Evolutionary conservation across 75 land plant genomes (phyloP).

Genomic region (Larix kaempferi): DNA sequence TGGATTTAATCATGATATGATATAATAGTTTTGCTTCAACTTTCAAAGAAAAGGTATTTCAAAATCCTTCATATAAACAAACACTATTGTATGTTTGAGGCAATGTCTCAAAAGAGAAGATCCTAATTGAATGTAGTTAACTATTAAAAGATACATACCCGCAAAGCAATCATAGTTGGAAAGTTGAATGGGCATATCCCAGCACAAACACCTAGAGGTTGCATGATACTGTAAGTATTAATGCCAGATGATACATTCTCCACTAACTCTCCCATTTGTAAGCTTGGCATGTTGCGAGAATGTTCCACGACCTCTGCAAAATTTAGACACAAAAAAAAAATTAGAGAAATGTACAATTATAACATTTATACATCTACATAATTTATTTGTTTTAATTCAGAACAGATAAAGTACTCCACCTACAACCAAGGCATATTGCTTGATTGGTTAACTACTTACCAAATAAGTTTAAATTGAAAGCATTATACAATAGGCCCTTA

Average conservation of each 20-base stretch:
- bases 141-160: slow-evolving; percentile 42
- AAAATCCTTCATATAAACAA: background rate
- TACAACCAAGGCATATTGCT: too few relatives aligned
- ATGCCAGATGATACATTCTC: slow-evolving; percentile 87
- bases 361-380: background rate
- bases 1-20: background rate
- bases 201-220: slow-evolving; percentile 97
- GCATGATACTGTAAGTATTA: slow-evolving; percentile 89
- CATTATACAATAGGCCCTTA: too few relatives aligned
- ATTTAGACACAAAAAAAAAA: background rate
- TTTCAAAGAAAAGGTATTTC: background rate
- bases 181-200: slow-evolving; percentile 99
- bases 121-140: background rate
- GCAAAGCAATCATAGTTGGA: slow-evolving; percentile 97
- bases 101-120: slow-evolving; percentile 1
- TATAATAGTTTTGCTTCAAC: background rate
- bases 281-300: slow-evolving; percentile 88
- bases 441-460: too few relatives aligned
- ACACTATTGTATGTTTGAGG: background rate
- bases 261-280: slow-evolving; percentile 96
- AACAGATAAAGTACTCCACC: too few relatives aligned
- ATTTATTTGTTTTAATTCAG: background rate
- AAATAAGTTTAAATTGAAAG: too few relatives aligned
- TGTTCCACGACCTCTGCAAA: slow-evolving; percentile 93
- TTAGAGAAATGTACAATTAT: background rate